Evolutionary conservation across 1,139 yeast species (phyloP), one percentile per base, ranked within the genome.

Genomic region (Wickerhamomyces sp.): DNA sequence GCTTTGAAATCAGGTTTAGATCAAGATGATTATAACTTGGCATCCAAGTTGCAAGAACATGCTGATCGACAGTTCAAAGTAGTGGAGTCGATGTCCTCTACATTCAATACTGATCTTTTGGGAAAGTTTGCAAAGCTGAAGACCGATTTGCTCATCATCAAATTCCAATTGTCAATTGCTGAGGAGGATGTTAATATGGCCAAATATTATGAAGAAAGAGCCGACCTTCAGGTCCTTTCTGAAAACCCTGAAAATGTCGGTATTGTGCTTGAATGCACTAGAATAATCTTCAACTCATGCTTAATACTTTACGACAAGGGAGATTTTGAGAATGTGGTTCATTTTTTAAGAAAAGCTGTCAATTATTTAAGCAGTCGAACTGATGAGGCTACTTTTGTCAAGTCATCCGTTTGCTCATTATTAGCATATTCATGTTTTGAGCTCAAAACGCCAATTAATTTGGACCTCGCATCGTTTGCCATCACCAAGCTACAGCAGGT

Each of bases 151-250:
- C 45, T 43, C 16, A 32, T 53, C 9, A 39, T 48, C 20, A 51
- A 52, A 28, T 50, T 50, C 48, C 57, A 54, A 30, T 31, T 45
- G 9, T 40, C 55, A 0, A 31, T 55, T 1, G 16, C 37, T 5
- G 46, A 45, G 13, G 46, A 45, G 10, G 56, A 58, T 33, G 32
- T 43, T 12, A 41, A 47, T 16, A 46, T 47, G 52, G 58, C 58
- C 0, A 50, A 45, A 23, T 46, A 51, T 30, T 52, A 51, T 36
- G 57, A 56, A 26, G 45, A 42, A 12, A 49, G 52, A 29, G 49
- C 56, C 1, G 46, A 47, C 11, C 16, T 51, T 0, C 6, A 26
- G 5, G 32, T 32, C 2, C 22, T n/a, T 23, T 28, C n/a, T 12
- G 13, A 13, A 22, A 20, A 16, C 16, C 11, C 4, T 11, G 26